phyloP scores from a whole-genome alignment of 306 rosid species.

The Begonia loranthoides region DNA sequence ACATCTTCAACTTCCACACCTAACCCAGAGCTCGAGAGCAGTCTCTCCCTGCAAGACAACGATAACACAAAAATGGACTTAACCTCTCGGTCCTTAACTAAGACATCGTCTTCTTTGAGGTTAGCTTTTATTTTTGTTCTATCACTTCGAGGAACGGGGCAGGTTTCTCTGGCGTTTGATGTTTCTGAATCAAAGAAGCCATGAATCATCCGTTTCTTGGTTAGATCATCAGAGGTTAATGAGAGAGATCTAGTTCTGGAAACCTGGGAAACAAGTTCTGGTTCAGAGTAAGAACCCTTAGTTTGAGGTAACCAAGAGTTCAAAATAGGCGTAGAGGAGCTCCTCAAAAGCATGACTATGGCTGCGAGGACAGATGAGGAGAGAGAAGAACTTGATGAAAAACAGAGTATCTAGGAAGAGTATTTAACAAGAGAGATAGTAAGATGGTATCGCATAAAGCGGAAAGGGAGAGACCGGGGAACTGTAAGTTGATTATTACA shows the following conservation, averaged over 20 bases:
- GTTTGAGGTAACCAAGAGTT: slow-evolving; percentile 35
- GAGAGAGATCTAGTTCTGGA: slow-evolving; percentile 32
- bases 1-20: slow-evolving; percentile 19
- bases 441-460: no score
- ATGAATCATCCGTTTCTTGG: slow-evolving; percentile 14
- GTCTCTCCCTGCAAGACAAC: slow-evolving; percentile 14
- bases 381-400: neutral
- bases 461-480: no score
- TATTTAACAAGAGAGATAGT: no score
- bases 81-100: slow-evolving; percentile 10
- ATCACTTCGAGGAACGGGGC: slow-evolving; percentile 3
- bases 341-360: slow-evolving; percentile 49
- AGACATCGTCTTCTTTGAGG: slow-evolving; percentile 14
- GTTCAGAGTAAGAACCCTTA: slow-evolving; percentile 26
- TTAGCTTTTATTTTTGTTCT: slow-evolving; percentile 8
- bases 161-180: slow-evolving; percentile 18
- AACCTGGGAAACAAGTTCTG: slow-evolving; percentile 26
- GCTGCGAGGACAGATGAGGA: neutral
- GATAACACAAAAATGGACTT: slow-evolving; percentile 8
- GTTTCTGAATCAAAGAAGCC: slow-evolving; percentile 17
- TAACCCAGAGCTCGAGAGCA: slow-evolving; percentile 42
- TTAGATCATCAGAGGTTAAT: slow-evolving; percentile 1
- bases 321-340: slow-evolving; percentile 46
- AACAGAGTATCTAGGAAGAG: no score
- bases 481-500: neutral